These are phyloP conservation scores for Solanum pinnatisectum DNA, from an alignment of 257 asterid genomes.

Conservation along the genomic window DNA sequence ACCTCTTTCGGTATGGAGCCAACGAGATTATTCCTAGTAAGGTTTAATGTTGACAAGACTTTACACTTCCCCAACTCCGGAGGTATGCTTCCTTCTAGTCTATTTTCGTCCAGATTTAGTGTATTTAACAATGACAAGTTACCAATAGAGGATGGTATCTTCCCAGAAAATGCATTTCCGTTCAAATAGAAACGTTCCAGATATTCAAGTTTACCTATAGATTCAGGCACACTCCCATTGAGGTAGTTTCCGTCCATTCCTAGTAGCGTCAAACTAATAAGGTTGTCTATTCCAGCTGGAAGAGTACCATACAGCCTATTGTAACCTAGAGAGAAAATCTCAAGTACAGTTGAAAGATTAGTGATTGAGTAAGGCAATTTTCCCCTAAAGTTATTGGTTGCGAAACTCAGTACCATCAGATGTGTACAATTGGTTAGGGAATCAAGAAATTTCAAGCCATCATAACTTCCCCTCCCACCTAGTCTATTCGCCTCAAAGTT, in stretches of 20 bases:
- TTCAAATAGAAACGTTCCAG: neutral
- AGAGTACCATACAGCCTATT: slow-evolving; percentile 12
- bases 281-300: slow-evolving; percentile 11
- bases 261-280: neutral
- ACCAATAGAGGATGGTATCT: slow-evolving; percentile 7
- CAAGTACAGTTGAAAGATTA: slow-evolving; percentile 12
- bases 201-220: slow-evolving; percentile 2
- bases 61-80: slow-evolving; percentile 3
- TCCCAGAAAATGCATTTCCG: slow-evolving; percentile 4
- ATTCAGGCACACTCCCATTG: slow-evolving; percentile 6
- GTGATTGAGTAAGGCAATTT: slow-evolving; percentile 11
- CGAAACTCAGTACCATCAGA: slow-evolving; percentile 12
- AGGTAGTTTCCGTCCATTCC: neutral
- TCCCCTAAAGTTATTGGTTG: neutral
- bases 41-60: neutral
- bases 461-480: slow-evolving; percentile 3
- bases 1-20: slow-evolving; percentile 10
- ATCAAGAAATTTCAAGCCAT: slow-evolving; percentile 2
- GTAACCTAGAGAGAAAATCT: neutral
- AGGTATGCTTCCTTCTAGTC: slow-evolving; percentile 12
- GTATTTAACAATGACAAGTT: slow-evolving; percentile 2
- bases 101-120: slow-evolving; percentile 5
- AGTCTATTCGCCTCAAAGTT: slow-evolving; percentile 6
- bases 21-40: slow-evolving; percentile 7
- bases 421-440: slow-evolving; percentile 13